Evolutionary conservation across 192 early-diverging fungal genomes (phyloP), one percentile per base, ranked within the genome.

Genomic region (Rhizophagus prolifer): DNA sequence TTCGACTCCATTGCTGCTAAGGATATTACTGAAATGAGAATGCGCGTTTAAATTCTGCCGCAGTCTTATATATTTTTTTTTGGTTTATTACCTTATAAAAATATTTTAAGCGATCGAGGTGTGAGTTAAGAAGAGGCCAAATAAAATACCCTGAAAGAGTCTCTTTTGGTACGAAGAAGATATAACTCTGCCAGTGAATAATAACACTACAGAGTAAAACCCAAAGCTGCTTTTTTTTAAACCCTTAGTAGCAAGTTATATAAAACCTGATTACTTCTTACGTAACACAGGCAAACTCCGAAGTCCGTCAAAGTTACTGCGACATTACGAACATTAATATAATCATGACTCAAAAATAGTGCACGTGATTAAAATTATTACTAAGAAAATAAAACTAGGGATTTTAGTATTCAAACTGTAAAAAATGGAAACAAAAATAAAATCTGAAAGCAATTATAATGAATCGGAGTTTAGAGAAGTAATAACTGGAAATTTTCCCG

Each of bases 1-100:
- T 69, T 78, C 14, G 75, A 58, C 68, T 77, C 75, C 70, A 75
- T 82, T 76, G 28, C 10, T 54, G 50, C 19, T 54, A 21, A 21
- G 16, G 19, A 7, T 21, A n/a, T 54, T 44, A 44, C 1, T 44
- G 41, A 54, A 54, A 21, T 54, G 19, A 21, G 50, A 54, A 21
- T 54, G 50, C 50, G 50, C 50, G 50, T 54, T 54, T 54, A 54
- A 19, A 54, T 54, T 21, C 4, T n/a, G 16, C 16, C 50, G 50
- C 50, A 54, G 50, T 4, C 4, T 50, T 14, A 19, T 19, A 19
- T 54, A 54, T 16, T 21, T 21, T 54, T 54, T 54, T 54, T 54
- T n/a, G n/a, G n/a, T n/a, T n/a, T 54, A 54, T 54, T 54, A 54
- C 50, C 50, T 54, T 14, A 50, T 50, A 7, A 54, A 14, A 19